Evolutionary conservation across 2,329 filamentous ascomycete species (phyloP), one percentile per base, ranked within the genome.

Genomic region (Elsinoe ampelina): DNA sequence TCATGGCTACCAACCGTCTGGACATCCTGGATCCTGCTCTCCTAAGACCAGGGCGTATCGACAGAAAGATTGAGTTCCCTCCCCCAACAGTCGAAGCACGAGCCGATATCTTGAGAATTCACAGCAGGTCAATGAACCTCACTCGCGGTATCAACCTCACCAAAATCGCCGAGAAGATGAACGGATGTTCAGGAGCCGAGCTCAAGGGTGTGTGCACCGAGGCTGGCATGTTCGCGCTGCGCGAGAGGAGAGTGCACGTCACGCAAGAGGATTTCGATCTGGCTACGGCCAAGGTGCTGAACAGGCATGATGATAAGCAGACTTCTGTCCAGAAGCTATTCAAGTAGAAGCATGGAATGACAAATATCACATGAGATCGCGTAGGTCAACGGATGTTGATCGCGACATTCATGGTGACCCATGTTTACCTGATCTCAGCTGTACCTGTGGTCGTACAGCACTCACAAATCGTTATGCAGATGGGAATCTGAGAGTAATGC

Each of bases 141-240:
- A 98, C 93, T 12, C 83, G 93, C 68, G 93, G 93, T 54, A 97
- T 98, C 77, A 95, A 98, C 75, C 78, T 98, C 63, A 95, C 82
- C 67, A 98, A 98, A 83, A 95, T 97, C 66, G 93, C 93, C 30
- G 93, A 98, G 79, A 97, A 97, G 82, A 98, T 98, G 93, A 96
- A 96, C 68, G 93, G 93, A 54, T 98, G 93, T 74, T 96, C 91
- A 2, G 93, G 93, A 60, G 93, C 93, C 56, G 93, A 98, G 75
- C 75, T 98, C 65, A 98, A 98, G 83, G 93, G 93, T 77, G 93
- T 98, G 48, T 98, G 93, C 72, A 98, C 93, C 45, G 93, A 98
- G 74, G 90, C 93, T 2, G 93, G 93, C 66, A 98, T 98, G 93
- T 98, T 93, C 70, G 93, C 93, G 12, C 79, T 98, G 62, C 85